Evolutionary conservation across 768 basidiomycete species (phyloP).

Genomic region (Psilocybe tampanensis): DNA sequence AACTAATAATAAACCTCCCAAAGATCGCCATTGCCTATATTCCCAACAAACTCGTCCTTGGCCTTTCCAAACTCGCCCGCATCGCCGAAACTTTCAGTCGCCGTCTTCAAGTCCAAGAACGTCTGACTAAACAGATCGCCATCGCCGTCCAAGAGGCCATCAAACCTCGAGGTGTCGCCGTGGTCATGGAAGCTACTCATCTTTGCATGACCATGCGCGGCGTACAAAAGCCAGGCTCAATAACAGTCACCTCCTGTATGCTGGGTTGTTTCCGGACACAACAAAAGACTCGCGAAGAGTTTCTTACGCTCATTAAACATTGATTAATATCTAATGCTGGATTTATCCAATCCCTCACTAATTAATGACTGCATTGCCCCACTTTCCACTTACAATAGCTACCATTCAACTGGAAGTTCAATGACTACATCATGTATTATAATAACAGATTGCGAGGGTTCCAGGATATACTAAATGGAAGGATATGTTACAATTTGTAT

Average conservation of each 20-base stretch:
- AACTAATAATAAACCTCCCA: slow-evolving; percentile 19
- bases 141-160: slow-evolving; percentile 99
- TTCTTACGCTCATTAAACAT: slow-evolving; percentile 80
- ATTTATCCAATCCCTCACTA: not conserved
- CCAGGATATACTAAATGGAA: slow-evolving; percentile 4
- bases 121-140: slow-evolving; percentile 96
- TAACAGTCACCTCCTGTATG: slow-evolving; percentile 97
- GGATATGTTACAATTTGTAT: slow-evolving; percentile 22
- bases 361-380: not conserved
- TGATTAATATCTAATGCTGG: slow-evolving; percentile 4
- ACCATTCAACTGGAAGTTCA: slow-evolving; percentile 3
- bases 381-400: not conserved
- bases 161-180: slow-evolving; percentile 95
- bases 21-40: slow-evolving; percentile 98
- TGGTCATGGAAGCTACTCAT: slow-evolving; percentile 99
- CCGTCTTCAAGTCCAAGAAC: slow-evolving; percentile 95
- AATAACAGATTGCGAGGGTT: slow-evolving; percentile 3
- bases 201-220: slow-evolving; percentile 99
- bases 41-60: slow-evolving; percentile 91
- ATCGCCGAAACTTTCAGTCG: slow-evolving; percentile 98
- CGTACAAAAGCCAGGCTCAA: slow-evolving; percentile 96
- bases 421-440: slow-evolving; percentile 8
- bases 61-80: slow-evolving; percentile 93
- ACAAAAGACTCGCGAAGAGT: slow-evolving; percentile 98
- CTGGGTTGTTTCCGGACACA: slow-evolving; percentile 97